Evolutionary conservation across 1,284 basidiomycete species (phyloP).

Genomic region (Megacollybia platyphylla): DNA sequence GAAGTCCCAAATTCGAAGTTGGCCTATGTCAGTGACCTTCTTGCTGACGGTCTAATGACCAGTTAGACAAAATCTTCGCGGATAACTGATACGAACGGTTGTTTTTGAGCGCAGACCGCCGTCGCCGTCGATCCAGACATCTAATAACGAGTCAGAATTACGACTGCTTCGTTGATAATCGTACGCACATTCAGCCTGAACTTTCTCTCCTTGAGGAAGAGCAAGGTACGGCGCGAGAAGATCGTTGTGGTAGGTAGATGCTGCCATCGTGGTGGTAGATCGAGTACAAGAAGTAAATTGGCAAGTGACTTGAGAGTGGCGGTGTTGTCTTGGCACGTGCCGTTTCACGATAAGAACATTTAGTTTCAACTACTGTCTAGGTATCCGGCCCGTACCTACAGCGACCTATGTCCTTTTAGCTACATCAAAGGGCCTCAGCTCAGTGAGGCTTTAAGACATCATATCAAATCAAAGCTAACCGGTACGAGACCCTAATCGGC

Average conservation of each 20-base stretch:
- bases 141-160: slow-evolving; percentile 27
- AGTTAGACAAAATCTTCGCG: slow-evolving; percentile 4
- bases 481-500: slow-evolving; percentile 54
- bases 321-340: neutral
- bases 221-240: slow-evolving; percentile 80
- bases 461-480: slow-evolving; percentile 27
- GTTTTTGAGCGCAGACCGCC: slow-evolving; percentile 90
- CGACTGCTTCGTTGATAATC: slow-evolving; percentile 5
- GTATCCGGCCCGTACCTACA: too few species aligned
- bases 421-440: too few species aligned
- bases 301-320: too few species aligned
- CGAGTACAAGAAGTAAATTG: too few species aligned
- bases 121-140: slow-evolving; percentile 94
- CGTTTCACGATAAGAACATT: neutral
- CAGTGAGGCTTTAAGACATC: too few species aligned
- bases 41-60: slow-evolving; percentile 60
- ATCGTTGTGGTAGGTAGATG: neutral
- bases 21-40: slow-evolving; percentile 75
- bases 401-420: too few species aligned
- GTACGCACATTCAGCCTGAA: slow-evolving; percentile 85
- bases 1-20: slow-evolving; percentile 97
- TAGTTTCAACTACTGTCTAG: too few species aligned
- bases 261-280: neutral
- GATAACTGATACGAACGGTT: slow-evolving; percentile 38
- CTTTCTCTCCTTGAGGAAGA: slow-evolving; percentile 74